Evolutionary conservation across 2,329 filamentous ascomycete genomes (phyloP).

Genomic region (Cercospora sp.): DNA sequence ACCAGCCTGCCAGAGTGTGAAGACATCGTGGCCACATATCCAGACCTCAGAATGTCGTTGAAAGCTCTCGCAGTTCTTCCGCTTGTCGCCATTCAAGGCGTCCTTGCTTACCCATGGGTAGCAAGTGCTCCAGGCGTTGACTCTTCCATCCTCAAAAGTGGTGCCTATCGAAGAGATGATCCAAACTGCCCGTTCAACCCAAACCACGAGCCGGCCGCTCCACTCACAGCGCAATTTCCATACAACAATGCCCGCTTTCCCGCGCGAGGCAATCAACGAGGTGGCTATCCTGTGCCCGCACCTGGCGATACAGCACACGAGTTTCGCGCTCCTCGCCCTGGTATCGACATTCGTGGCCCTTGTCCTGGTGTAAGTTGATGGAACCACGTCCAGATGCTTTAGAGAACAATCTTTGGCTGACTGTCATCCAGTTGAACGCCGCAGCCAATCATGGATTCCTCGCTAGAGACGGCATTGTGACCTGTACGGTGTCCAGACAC

Average conservation of each 20-base stretch:
- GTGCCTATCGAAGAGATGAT: constrained; percentile 12
- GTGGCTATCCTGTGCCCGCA: constrained; percentile 49
- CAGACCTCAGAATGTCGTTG: neutral
- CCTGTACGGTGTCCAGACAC: constrained; percentile 22
- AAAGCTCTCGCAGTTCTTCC: neutral
- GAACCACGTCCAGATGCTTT: neutral
- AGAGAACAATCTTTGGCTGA: neutral
- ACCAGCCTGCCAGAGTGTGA: neutral
- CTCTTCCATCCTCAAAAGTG: constrained; percentile 26
- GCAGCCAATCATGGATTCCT: constrained; percentile 42
- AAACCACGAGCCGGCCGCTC: constrained; percentile 41
- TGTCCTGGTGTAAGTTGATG: constrained; percentile 37
- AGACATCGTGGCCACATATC: neutral
- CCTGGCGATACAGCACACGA: constrained; percentile 43
- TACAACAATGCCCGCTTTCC: constrained; percentile 49
- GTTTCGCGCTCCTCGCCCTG: constrained; percentile 39
- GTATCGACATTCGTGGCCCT: constrained; percentile 44
- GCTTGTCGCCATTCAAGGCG: neutral
- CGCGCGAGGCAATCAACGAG: constrained; percentile 42
- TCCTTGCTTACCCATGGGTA: constrained; percentile 37
- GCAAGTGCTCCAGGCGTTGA: constrained; percentile 41
- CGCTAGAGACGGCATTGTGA: constrained; percentile 46
- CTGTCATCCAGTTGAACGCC: neutral
- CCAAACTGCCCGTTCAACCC: constrained; percentile 42
- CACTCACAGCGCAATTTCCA: constrained; percentile 37